Evolutionary conservation across 73 alveolate genomes (phyloP).

Genomic region (Tetrahymena borealis): DNA sequence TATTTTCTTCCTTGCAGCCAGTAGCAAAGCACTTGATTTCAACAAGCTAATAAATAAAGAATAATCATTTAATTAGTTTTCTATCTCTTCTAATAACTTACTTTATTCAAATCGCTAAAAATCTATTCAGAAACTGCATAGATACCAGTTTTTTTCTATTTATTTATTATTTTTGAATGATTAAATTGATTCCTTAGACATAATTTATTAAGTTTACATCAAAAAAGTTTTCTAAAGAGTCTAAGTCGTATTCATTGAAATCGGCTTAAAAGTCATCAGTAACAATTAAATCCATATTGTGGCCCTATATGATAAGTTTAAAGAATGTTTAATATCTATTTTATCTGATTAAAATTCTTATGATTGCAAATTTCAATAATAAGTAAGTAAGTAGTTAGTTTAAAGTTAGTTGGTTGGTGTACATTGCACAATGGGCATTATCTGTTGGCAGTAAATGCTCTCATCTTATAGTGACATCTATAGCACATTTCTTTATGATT

Average conservation of each 20-base stretch:
- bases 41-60: not conserved
- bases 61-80: not conserved
- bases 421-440: conserved; percentile 23
- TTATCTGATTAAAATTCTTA: too few relatives aligned
- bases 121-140: conserved; percentile 10
- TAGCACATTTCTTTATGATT: conserved; percentile 23
- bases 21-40: conserved; percentile 7
- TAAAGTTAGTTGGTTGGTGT: not conserved
- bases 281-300: not conserved
- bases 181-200: not conserved
- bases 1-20: not conserved
- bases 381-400: not conserved
- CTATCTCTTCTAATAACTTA: not conserved
- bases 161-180: not conserved
- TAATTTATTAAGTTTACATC: not conserved
- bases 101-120: not conserved
- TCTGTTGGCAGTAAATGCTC: not conserved
- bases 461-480: conserved; percentile 9
- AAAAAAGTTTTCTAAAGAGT: not conserved
- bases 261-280: conserved; percentile 17
- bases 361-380: not conserved
- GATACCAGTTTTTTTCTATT: conserved; percentile 8
- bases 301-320: not conserved
- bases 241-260: not conserved
- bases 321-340: too few relatives aligned